A percentile compares a stretch with the other conserved stretches of the same genome.
Conservation (phyloP, 371 early-diverging fungal species). For the Batkoa obscura region DNA sequence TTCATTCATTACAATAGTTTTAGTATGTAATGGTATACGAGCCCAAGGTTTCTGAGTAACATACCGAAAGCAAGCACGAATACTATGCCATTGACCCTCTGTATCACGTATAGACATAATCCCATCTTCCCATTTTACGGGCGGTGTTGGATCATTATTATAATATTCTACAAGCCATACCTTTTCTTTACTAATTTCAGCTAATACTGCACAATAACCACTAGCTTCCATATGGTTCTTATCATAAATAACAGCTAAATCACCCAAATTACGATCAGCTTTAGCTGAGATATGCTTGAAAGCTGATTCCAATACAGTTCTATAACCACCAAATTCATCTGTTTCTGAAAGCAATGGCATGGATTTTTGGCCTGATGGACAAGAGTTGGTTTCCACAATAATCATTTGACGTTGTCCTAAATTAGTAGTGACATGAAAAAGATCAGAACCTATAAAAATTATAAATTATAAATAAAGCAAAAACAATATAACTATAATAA, state of each 20-base stretch:
- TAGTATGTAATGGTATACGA: constrained; percentile 62
- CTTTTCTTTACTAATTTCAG: constrained; percentile 59
- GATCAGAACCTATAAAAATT: constrained; percentile 43
- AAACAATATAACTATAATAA: neutral
- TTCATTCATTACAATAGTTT: constrained; percentile 73
- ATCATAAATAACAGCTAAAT: constrained; percentile 71
- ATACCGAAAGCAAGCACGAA: constrained; percentile 81
- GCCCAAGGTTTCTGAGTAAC: constrained; percentile 88
- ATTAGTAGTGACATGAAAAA: constrained; percentile 78
- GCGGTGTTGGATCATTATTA: constrained; percentile 54
- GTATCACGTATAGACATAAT: constrained; percentile 52
- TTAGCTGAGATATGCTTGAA: constrained; percentile 49
- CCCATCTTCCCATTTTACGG: constrained; percentile 62
- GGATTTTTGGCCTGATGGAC: constrained; percentile 85
- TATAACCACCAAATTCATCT: constrained; percentile 60
- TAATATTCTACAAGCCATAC: constrained; percentile 74
- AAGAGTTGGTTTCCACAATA: constrained; percentile 83
- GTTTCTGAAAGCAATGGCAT: constrained; percentile 80
- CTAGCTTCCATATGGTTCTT: constrained; percentile 84
- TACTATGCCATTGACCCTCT: constrained; percentile 55
- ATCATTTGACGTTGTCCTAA: constrained; percentile 84
- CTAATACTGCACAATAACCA: constrained; percentile 77
- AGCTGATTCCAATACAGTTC: constrained; percentile 54
- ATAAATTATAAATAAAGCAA: neutral
- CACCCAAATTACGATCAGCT: constrained; percentile 49